phyloP scores from a whole-genome alignment of 1,284 basidiomycete species.

The Irpex lacteus region DNA sequence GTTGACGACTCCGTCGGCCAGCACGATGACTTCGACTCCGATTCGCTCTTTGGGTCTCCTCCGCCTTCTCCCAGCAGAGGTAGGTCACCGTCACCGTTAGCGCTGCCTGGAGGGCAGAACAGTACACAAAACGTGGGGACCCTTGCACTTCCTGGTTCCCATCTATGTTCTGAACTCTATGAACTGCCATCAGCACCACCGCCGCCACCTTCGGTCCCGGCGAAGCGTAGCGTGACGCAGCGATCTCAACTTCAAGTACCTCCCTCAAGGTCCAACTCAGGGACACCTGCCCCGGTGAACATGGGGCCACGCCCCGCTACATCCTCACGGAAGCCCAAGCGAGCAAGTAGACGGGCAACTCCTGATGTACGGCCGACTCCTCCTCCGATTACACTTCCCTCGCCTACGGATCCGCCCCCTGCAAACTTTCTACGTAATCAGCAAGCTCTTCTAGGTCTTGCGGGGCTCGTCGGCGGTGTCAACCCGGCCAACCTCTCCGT shows the following conservation, averaged over 20 bases:
- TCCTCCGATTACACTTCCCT: constrained; percentile 57
- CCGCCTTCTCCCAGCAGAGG: constrained; percentile 68
- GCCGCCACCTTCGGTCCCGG: constrained; percentile 63
- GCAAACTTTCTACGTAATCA: constrained; percentile 71
- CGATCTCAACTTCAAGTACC: constrained; percentile 7
- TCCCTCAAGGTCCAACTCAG: constrained; percentile 14
- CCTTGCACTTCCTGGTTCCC: constrained; percentile 94
- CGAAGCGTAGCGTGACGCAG: constrained; percentile 13
- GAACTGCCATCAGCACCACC: constrained; percentile 69
- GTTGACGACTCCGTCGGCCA: constrained; percentile 14
- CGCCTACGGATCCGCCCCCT: constrained; percentile 57
- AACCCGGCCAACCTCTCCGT: constrained; percentile 50
- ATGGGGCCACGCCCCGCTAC: constrained; percentile 7
- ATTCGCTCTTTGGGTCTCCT: constrained; percentile 79
- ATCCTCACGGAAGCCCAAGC: constrained; percentile 25
- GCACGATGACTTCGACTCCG: constrained; percentile 43
- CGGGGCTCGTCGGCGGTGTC: constrained; percentile 64
- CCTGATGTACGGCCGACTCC: constrained; percentile 35
- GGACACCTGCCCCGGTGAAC: neutral
- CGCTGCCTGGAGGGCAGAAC: constrained; percentile 49
- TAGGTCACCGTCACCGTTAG: constrained; percentile 63
- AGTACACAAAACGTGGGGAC: constrained; percentile 82
- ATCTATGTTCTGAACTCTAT: constrained; percentile 55
- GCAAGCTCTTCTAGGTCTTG: constrained; percentile 63
- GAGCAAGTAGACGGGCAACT: constrained; percentile 26